phyloP scores from a whole-genome alignment of 192 early-diverging fungal genomes.

The Backusella macrospora region DNA sequence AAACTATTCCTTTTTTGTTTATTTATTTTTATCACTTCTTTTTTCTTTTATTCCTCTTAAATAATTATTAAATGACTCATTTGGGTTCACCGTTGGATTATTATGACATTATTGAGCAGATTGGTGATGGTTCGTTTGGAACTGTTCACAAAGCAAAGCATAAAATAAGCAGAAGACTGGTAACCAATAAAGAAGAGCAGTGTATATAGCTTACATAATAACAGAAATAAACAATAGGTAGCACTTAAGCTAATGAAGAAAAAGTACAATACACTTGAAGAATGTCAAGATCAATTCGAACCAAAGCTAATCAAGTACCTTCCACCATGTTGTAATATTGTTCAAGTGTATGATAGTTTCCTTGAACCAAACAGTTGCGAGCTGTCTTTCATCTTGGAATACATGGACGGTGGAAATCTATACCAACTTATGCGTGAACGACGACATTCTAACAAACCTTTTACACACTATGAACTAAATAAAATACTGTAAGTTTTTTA shows the following conservation, averaged over 20 bases:
- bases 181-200: slow-evolving; percentile 40
- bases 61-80: slow-evolving; percentile 17
- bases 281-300: slow-evolving; percentile 75
- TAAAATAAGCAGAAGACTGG: slow-evolving; percentile 63
- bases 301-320: slow-evolving; percentile 74
- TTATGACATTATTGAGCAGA: slow-evolving; percentile 65
- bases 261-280: slow-evolving; percentile 71
- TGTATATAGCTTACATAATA: neutral
- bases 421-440: slow-evolving; percentile 86
- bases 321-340: slow-evolving; percentile 80
- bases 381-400: slow-evolving; percentile 93
- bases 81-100: slow-evolving; percentile 39
- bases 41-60: neutral
- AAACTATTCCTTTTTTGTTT: neutral
- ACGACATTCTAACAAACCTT: slow-evolving; percentile 52
- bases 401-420: slow-evolving; percentile 88
- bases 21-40: slow-evolving; percentile 6
- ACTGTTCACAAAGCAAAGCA: slow-evolving; percentile 71
- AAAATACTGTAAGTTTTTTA: slow-evolving; percentile 68
- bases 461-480: slow-evolving; percentile 71
- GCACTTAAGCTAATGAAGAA: slow-evolving; percentile 91
- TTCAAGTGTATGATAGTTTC: slow-evolving; percentile 82
- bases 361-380: slow-evolving; percentile 66
- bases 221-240: slow-evolving; percentile 52
- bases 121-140: slow-evolving; percentile 88